Conservation (phyloP, 1,284 basidiomycete genomes). For the Pyrrhoderma lamaoense region DNA sequence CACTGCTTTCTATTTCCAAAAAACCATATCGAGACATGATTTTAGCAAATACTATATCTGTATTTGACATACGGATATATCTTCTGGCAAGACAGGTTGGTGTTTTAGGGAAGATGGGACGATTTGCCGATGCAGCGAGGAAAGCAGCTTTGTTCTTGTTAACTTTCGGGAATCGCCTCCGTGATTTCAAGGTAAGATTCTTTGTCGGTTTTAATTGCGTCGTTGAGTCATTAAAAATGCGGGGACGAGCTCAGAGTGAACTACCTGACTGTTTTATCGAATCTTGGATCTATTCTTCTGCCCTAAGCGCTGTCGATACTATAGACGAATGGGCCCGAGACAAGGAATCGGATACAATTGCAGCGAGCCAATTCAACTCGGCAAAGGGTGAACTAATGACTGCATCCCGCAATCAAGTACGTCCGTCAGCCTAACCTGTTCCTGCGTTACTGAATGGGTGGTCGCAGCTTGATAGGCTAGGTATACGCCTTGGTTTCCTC, state of each 20-base stretch:
- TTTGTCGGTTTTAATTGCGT: not conserved
- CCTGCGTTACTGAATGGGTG: not conserved
- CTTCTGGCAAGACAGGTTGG: slow-evolving; percentile 82
- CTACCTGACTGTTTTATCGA: slow-evolving; percentile 83
- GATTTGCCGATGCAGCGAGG: slow-evolving; percentile 59
- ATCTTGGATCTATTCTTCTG: slow-evolving; percentile 91
- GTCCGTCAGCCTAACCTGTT: slow-evolving; percentile 17
- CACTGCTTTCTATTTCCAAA: slow-evolving; percentile 71
- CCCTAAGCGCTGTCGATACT: slow-evolving; percentile 79
- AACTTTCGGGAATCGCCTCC: slow-evolving; percentile 72
- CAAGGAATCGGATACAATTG: slow-evolving; percentile 36
- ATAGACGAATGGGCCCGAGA: slow-evolving; percentile 69
- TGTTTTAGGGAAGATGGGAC: slow-evolving; percentile 68
- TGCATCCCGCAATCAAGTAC: slow-evolving; percentile 73
- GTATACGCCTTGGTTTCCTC: slow-evolving; percentile 64
- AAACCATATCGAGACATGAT: slow-evolving; percentile 90
- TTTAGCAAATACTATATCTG: slow-evolving; percentile 82
- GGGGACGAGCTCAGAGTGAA: slow-evolving; percentile 37
- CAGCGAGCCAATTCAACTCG: slow-evolving; percentile 48
- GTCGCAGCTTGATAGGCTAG: slow-evolving; percentile 75
- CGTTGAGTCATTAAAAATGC: slow-evolving; percentile 15
- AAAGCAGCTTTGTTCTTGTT: slow-evolving; percentile 70
- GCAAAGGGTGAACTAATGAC: slow-evolving; percentile 79
- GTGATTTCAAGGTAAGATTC: slow-evolving; percentile 62
- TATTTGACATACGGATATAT: slow-evolving; percentile 93